Evolutionary conservation across 345 rosid species (phyloP).

Genomic region (Salix koriyanagi): DNA sequence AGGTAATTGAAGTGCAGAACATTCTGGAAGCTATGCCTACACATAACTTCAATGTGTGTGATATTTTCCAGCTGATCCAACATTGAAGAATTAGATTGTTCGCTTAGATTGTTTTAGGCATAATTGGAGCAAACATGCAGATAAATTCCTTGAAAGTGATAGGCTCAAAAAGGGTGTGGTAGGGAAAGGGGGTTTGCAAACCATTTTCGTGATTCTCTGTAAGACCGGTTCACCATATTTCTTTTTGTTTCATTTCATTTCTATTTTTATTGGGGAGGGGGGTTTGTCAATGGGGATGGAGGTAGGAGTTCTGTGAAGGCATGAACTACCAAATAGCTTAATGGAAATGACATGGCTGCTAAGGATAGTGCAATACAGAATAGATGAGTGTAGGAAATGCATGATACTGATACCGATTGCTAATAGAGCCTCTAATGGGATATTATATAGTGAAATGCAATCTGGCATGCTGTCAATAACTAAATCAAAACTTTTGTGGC

Average conservation of each 20-base stretch:
- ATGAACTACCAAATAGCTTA: neutral
- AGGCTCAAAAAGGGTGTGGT: neutral
- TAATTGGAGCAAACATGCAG: neutral
- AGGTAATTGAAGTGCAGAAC: neutral
- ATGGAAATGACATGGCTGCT: neutral
- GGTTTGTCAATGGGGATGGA: too few relatives aligned
- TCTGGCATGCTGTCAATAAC: neutral
- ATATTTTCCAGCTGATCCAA: neutral
- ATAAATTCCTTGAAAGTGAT: neutral
- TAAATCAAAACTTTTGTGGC: neutral
- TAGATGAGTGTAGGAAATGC: neutral
- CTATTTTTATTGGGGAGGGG: too few relatives aligned
- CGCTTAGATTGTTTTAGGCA: neutral
- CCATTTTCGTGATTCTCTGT: neutral
- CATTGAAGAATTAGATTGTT: neutral
- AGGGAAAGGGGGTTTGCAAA: neutral
- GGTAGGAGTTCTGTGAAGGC: too few relatives aligned
- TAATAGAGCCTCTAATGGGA: neutral
- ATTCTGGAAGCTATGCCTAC: neutral
- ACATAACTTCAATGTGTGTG: too few relatives aligned
- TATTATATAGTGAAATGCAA: neutral
- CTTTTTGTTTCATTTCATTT: neutral
- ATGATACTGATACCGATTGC: neutral
- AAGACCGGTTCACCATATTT: neutral
- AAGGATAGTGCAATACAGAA: slow-evolving; percentile 1